Percentiles rank a stretch among this genome's conserved stretches.
These are phyloP conservation scores for Xylaria digitata DNA, from an alignment of 2,329 filamentous ascomycete species.

Conservation along the genomic window DNA sequence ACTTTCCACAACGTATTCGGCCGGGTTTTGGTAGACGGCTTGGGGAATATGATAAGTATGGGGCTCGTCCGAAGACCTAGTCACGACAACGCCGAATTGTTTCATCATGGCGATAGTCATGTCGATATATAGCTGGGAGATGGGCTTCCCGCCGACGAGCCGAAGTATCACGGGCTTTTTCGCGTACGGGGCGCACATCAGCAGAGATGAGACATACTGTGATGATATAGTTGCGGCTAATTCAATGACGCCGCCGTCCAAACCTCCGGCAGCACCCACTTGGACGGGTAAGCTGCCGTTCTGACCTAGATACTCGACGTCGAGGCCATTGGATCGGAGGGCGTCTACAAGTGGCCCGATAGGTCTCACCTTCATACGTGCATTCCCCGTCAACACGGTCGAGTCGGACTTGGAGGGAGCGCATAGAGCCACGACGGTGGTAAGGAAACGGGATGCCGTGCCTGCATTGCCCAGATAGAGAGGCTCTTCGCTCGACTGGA, in stretches of 20 bases:
- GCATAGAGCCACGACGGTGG: slow-evolving; percentile 88
- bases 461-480: slow-evolving; percentile 97
- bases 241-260: slow-evolving; percentile 88
- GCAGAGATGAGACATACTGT: slow-evolving; percentile 96
- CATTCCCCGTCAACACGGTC: slow-evolving; percentile 90
- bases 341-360: slow-evolving; percentile 95
- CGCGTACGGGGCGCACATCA: slow-evolving; percentile 97
- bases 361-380: slow-evolving; percentile 94
- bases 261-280: slow-evolving; percentile 83
- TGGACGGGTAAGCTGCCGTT: slow-evolving; percentile 85
- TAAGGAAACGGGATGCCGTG: slow-evolving; percentile 94
- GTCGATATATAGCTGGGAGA: slow-evolving; percentile 96
- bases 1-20: slow-evolving; percentile 91
- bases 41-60: slow-evolving; percentile 96
- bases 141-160: slow-evolving; percentile 94
- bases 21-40: slow-evolving; percentile 83
- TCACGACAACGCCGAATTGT: slow-evolving; percentile 85
- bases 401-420: slow-evolving; percentile 71
- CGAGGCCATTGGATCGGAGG: slow-evolving; percentile 85
- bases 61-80: slow-evolving; percentile 78
- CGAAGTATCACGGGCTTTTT: slow-evolving; percentile 91
- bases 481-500: slow-evolving; percentile 79
- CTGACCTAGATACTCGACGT: slow-evolving; percentile 85
- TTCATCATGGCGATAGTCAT: slow-evolving; percentile 99
- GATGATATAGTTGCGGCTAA: slow-evolving; percentile 95